phyloP scores from a whole-genome alignment of 139 green algal genomes.

The Trebouxia sp. region DNA sequence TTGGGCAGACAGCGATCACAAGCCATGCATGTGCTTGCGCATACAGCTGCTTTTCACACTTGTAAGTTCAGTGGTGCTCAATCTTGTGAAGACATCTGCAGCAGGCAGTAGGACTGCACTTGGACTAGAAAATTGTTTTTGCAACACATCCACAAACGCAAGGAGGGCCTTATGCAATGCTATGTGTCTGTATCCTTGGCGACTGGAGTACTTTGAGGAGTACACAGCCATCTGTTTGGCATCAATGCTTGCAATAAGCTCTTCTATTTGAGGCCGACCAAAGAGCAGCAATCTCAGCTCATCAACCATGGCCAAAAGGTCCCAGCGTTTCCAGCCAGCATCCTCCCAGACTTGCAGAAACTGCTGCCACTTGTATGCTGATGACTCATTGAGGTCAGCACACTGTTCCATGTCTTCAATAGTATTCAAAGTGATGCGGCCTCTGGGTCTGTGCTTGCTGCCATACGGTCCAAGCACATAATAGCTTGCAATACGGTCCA shows the following conservation, averaged over 20 bases:
- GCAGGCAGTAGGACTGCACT: conserved; percentile 8
- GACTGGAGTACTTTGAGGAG: background rate
- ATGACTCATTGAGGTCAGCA: background rate
- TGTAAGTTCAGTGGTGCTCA: too few relatives aligned
- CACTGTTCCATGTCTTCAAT: background rate
- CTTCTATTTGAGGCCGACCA: background rate
- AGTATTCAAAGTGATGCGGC: background rate
- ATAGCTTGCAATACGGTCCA: conserved; percentile 5
- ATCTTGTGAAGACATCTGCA: background rate
- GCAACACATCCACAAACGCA: background rate
- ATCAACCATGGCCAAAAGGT: conserved; percentile 10
- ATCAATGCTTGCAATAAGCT: background rate
- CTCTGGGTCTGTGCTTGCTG: background rate
- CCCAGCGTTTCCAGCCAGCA: background rate
- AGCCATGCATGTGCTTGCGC: too few relatives aligned
- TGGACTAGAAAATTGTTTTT: conserved; percentile 5
- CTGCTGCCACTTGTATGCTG: background rate
- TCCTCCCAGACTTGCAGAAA: conserved; percentile 8
- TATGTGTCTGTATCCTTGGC: background rate
- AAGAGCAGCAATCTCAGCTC: conserved; percentile 5
- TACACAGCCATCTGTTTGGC: background rate
- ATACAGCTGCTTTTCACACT: too few relatives aligned
- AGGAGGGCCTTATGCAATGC: background rate
- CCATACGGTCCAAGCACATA: background rate
- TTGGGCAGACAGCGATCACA: too few relatives aligned